A percentile compares a stretch with the other conserved stretches of the same genome.
These are phyloP conservation scores for Lycium barbarum DNA, from an alignment of 257 asterid species.

Conservation along the genomic window DNA sequence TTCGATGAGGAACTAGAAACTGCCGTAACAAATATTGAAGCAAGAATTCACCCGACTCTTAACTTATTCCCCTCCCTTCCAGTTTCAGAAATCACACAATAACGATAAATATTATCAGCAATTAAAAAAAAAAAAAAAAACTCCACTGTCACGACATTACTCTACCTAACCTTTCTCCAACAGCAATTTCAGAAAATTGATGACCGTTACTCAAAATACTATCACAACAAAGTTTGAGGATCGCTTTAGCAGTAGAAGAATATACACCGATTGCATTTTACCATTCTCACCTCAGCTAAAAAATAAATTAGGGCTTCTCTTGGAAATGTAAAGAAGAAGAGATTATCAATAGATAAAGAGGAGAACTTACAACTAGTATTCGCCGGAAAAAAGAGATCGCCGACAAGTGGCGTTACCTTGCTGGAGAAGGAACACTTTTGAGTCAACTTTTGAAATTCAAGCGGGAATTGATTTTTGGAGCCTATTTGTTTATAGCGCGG, in stretches of 20 bases:
- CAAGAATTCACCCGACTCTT: neutral
- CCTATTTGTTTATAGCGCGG: too few relatives aligned
- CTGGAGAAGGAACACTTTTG: neutral
- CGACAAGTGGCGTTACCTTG: neutral
- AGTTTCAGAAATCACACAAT: neutral
- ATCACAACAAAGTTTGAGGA: too few relatives aligned
- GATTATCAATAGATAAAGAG: neutral
- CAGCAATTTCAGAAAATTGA: slow-evolving; percentile 23
- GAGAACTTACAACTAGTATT: slow-evolving; percentile 5
- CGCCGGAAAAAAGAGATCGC: neutral
- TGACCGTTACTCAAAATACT: neutral
- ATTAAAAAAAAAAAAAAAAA: neutral
- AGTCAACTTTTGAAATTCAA: neutral
- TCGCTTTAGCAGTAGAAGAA: neutral
- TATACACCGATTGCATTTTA: neutral
- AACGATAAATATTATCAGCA: neutral
- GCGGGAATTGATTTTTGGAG: too few relatives aligned
- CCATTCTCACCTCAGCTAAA: neutral
- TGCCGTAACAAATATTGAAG: neutral
- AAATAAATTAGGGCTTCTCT: slow-evolving; percentile 3
- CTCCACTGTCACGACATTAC: neutral
- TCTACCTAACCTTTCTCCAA: slow-evolving; percentile 9
- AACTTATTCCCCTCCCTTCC: neutral
- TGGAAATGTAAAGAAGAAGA: neutral
- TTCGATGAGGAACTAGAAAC: neutral